Percentiles rank a stretch among this genome's conserved stretches.
phyloP scores from a whole-genome alignment of 2,329 filamentous ascomycete genomes.

The Pestalotiopsis sp. region DNA sequence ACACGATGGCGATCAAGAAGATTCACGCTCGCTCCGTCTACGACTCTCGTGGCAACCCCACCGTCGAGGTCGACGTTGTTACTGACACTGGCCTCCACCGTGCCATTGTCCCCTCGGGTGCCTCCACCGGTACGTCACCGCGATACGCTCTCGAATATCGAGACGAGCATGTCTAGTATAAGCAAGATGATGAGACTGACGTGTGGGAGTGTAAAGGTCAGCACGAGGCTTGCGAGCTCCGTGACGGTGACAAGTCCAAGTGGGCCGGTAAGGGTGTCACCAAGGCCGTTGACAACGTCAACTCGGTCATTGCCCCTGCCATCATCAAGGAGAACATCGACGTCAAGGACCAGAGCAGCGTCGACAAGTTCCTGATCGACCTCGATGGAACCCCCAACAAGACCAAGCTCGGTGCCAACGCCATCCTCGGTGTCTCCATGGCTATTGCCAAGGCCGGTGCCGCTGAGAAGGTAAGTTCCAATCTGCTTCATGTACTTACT shows the following conservation, averaged over 20 bases:
- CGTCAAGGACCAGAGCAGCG: constrained; percentile 82
- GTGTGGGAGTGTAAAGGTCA: constrained; percentile 60
- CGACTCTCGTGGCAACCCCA: constrained; percentile 98
- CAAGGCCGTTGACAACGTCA: constrained; percentile 87
- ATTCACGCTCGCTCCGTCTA: constrained; percentile 94
- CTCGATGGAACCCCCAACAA: constrained; percentile 87
- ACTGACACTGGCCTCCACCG: constrained; percentile 96
- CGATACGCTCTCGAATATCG: constrained; percentile 25
- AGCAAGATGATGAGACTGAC: constrained; percentile 21
- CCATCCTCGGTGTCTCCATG: constrained; percentile 83
- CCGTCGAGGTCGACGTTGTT: constrained; percentile 96
- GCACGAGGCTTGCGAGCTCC: constrained; percentile 89
- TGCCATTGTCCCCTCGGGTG: constrained; percentile 95
- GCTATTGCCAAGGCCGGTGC: constrained; percentile 87
- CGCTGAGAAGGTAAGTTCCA: constrained; percentile 70
- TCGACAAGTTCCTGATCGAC: constrained; percentile 83
- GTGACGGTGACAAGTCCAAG: constrained; percentile 85
- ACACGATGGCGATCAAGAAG: constrained; percentile 87
- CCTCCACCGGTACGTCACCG: constrained; percentile 78
- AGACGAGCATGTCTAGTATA: constrained; percentile 17
- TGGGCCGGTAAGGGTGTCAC: constrained; percentile 87
- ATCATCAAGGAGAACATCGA: constrained; percentile 82
- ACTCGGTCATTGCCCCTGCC: constrained; percentile 77
- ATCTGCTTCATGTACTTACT: background rate
- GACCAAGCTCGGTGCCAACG: constrained; percentile 85